These are phyloP conservation scores for Ophiostoma montium DNA, from an alignment of 2,329 filamentous ascomycete species.

Conservation along the genomic window DNA sequence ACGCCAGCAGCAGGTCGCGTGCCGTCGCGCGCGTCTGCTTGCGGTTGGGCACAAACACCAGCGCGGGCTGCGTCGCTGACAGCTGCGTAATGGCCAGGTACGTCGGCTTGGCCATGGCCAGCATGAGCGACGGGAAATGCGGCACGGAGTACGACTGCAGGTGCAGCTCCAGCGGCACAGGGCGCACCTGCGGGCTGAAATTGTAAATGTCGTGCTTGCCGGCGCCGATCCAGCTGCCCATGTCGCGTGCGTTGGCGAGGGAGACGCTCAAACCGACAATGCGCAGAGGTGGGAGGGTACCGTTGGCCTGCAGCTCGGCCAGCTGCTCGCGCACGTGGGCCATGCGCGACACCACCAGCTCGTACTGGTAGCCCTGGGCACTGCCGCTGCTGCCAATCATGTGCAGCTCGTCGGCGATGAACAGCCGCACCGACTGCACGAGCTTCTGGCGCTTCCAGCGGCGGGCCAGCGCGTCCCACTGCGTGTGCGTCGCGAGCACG, in stretches of 20 bases:
- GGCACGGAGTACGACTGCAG: conserved; percentile 92
- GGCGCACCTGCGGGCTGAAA: conserved; percentile 84
- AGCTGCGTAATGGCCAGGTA: conserved; percentile 81
- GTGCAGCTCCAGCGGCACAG: conserved; percentile 81
- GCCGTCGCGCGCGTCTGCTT: conserved; percentile 87
- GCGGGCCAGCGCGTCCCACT: conserved; percentile 92
- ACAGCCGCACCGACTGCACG: conserved; percentile 74
- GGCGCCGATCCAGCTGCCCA: conserved; percentile 96
- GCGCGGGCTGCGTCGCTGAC: conserved; percentile 75
- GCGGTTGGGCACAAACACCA: conserved; percentile 83
- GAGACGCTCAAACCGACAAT: conserved; percentile 87
- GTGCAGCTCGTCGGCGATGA: conserved; percentile 92
- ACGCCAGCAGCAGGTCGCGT: conserved; percentile 75
- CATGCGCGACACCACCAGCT: conserved; percentile 95
- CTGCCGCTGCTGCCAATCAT: conserved; percentile 89
- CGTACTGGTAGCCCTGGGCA: conserved; percentile 76
- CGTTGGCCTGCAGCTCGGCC: conserved; percentile 54
- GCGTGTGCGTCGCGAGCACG: conserved; percentile 78
- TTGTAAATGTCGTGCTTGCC: conserved; percentile 98
- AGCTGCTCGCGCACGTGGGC: conserved; percentile 87
- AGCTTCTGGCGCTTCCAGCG: conserved; percentile 97
- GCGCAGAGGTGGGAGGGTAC: conserved; percentile 57
- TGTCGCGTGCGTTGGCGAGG: conserved; percentile 79
- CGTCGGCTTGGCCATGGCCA: conserved; percentile 92
- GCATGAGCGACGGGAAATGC: conserved; percentile 95